Evolutionary conservation across 192 early-diverging fungal genomes (phyloP), one percentile per base, ranked within the genome.

Genomic region (Umbelopsis isabellina): DNA sequence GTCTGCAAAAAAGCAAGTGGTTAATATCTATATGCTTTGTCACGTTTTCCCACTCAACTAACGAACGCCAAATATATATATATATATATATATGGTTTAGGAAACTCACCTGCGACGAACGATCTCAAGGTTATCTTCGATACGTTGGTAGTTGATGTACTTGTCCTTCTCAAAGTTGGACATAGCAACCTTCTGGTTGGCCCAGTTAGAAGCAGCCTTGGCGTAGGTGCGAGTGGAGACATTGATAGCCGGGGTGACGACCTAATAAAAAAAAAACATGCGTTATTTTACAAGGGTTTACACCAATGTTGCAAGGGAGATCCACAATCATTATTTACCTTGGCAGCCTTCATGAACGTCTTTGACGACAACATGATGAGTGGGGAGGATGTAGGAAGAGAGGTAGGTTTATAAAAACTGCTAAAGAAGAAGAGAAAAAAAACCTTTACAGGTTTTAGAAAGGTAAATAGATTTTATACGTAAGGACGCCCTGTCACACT

Each of bases 141-240:
- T 95, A 66, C 92, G 86, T 85, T 94, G 85, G 86, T 99, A 99
- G 92, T 99, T 97, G 87, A 99, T 95, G 87, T 87, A 91, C 86
- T 94, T 91, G 89, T 94, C 90, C 69, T 85, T 79, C 84, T 99
- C 97, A 68, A 96, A 87, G 75, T 85, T 87, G 68, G 97, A 99
- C 87, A 99, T 93, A 65, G 88, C 75, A 75, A 99, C 95, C 82
- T 96, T 95, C 65, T 83, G 78, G 64, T 76, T 75, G 46, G 81
- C 78, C 61, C 72, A 81, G 74, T 76, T 74, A 12, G 75, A 70
- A 55, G 82, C 71, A 70, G 78, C 83, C 73, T 87, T 80, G 23
- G 86, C 84, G 72, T 86, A 87, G 68, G 79, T 81, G 72, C 86
- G 86, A 46, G 72, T 68, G 67, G 72, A 47, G 25, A 78, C 69